Evolutionary conservation across 116 monocot species (phyloP), one percentile per base, ranked within the genome.

Genomic region (Cymodocea nodosa): DNA sequence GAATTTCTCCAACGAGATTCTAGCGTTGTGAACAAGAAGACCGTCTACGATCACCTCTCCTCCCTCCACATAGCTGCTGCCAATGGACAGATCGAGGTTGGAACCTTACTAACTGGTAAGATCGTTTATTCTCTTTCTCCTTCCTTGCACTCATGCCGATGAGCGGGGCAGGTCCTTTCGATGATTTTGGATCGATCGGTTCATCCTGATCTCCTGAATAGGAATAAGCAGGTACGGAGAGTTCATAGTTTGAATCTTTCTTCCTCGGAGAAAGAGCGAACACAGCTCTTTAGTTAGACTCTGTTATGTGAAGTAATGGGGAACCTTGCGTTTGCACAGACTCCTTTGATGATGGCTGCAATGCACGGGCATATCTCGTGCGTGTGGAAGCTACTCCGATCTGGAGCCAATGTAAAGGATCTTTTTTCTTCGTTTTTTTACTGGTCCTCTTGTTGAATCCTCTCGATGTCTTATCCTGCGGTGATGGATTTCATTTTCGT

Each of bases 301-400:
- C 19, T 62, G 62, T 35, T 4, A 6, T 37, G 7, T 39, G 62
- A 39, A 62, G 39, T 50, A 20, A 3, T 51, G 65, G 6, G 18
- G 5, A 5, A 23, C 23, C 15, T 49, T 64, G 13, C 49, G 10
- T 17, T 16, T 36, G 60, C 16, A 11, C 48, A 85, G 93, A 93
- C 89, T 77, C 93, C 93, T 15, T 66, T 93, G 58, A 93, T 89
- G 88, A 71, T 94, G 67, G 89, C 94, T 4, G 84, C 86, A 64
- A 93, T 93, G 93, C 89, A 82, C 37, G 89, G 93, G 70, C 82
- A 78, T 76, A 74, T 82, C 44, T 73, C 76, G n/a, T 94, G 94
- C 50, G 82, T 94, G 68, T 60, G 78, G 52, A 86, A 71, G 82
- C 84, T 94, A 15, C 77, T 94, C 25, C 73, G 78, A 69, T 77